These are phyloP conservation scores for Syzygium grande DNA, from an alignment of 345 rosid genomes.

Conservation along the genomic window DNA sequence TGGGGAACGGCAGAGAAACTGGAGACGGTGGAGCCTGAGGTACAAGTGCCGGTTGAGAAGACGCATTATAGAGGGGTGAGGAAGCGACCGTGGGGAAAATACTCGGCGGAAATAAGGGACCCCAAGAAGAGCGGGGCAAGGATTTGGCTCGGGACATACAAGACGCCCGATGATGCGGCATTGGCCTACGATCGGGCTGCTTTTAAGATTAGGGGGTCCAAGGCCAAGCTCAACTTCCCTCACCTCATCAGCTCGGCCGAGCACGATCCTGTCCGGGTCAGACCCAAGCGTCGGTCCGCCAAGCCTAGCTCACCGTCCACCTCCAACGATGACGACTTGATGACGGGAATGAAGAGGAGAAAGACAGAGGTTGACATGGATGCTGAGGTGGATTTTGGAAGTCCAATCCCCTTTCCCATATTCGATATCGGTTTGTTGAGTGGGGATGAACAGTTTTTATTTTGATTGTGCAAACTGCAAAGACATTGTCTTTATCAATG, in stretches of 20 bases:
- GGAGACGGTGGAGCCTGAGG: neutral
- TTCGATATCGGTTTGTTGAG: neutral
- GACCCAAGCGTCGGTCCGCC: constrained; percentile 19
- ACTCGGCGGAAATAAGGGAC: constrained; percentile 34
- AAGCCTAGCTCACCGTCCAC: constrained; percentile 2
- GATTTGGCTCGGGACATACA: constrained; percentile 37
- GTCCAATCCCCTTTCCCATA: neutral
- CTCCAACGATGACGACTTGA: neutral
- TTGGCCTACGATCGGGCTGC: constrained; percentile 38
- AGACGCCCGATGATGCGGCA: constrained; percentile 37
- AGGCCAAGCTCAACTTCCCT: constrained; percentile 36
- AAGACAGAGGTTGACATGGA: neutral
- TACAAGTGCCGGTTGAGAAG: neutral
- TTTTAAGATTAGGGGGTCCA: constrained; percentile 31
- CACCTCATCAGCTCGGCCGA: constrained; percentile 17
- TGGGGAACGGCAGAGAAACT: neutral
- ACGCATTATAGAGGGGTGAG: constrained; percentile 34
- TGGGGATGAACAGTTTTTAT: neutral
- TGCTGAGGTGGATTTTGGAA: neutral
- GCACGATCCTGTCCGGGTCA: constrained; percentile 25
- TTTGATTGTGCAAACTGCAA: neutral
- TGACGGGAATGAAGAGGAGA: neutral
- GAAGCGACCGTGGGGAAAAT: constrained; percentile 40
- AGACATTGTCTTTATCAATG: neutral
- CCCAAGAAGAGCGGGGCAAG: constrained; percentile 32